Base-by-base conservation (phyloP, 495 filamentous ascomycete genomes). In the Neurospora sp. region DNA sequence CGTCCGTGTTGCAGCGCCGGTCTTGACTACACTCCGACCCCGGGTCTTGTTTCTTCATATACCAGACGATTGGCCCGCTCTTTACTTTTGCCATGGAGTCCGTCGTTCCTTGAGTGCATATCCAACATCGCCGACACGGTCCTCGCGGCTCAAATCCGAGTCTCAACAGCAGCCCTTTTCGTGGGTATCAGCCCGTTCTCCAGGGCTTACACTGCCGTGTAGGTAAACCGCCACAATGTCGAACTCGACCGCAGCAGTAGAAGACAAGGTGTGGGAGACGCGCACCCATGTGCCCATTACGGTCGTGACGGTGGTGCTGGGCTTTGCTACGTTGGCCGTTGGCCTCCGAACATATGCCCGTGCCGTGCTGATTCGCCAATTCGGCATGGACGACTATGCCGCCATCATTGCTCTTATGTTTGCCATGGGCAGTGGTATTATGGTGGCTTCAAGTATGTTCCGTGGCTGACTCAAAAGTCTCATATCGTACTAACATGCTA, bases 371-470 rank as follows among this genome's bases (percentile, higher is more conserved):
- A 77, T 85, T 38, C 81, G 78, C 44, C 80, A 81, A 70, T 80
- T 85, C 71, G 84, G 84, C n/a, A 18, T 75, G 8, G 84, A 86
- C 69, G 84, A 86, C 71, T 81, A 71, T 70, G 74, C 76, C 14
- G 78, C 78, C 12, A 74, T 80, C 22, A 42, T 74, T n/a, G 76
- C 78, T 16, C 27, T 79, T 7, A 18, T 79, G 27, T 72, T 80
- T 16, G 76, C 77, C 16, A 46, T 74, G 2, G 77, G 77, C 4
- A 79, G 77, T 40, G 77, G 78, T 5, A 69, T 71, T 18, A 76
- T 75, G 70, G 76, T 80, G 11, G 76, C 77, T 8, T 37, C 71
- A 11, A 78, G 76, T 76, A 35, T 3, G 76, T 77, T 7, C 7
- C 12, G 31, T 69, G 22, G 6, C 31, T 27, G 9, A 8, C 18